Evolutionary conservation across 2,329 filamentous ascomycete species (phyloP).

Genomic region (Elsinoe fawcettii): DNA sequence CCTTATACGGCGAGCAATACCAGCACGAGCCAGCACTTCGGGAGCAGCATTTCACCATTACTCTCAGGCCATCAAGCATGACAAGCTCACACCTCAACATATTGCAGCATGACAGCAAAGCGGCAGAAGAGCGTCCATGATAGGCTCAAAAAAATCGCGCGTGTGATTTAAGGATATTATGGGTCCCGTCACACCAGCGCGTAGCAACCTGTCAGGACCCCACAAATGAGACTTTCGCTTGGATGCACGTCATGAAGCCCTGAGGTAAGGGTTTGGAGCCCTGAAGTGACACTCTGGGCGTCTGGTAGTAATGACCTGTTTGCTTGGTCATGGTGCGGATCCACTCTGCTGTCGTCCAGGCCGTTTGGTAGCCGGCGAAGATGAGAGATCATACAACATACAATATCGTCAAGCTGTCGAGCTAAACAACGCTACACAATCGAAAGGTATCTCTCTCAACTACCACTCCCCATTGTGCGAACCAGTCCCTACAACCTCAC

Average conservation of each 20-base stretch:
- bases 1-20: not conserved
- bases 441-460: not conserved
- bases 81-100: not conserved
- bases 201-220: not conserved
- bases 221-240: not conserved
- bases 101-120: not conserved
- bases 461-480: not conserved
- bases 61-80: not conserved
- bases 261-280: not conserved
- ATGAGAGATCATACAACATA: not conserved
- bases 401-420: not conserved
- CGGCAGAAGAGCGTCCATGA: not conserved
- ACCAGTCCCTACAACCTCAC: not conserved
- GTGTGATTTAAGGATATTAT: slow-evolving; percentile 10
- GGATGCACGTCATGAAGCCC: not conserved
- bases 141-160: not conserved
- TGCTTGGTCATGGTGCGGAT: too few relatives aligned
- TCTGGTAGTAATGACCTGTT: not conserved
- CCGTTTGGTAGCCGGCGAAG: too few relatives aligned
- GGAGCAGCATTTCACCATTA: not conserved
- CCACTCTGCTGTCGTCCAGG: too few relatives aligned
- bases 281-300: not conserved
- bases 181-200: slow-evolving; percentile 2
- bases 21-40: too few relatives aligned
- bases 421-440: not conserved